phyloP scores from a whole-genome alignment of 225 moss, liverwort and hornwort species.

The Sphagnum tenellum region DNA sequence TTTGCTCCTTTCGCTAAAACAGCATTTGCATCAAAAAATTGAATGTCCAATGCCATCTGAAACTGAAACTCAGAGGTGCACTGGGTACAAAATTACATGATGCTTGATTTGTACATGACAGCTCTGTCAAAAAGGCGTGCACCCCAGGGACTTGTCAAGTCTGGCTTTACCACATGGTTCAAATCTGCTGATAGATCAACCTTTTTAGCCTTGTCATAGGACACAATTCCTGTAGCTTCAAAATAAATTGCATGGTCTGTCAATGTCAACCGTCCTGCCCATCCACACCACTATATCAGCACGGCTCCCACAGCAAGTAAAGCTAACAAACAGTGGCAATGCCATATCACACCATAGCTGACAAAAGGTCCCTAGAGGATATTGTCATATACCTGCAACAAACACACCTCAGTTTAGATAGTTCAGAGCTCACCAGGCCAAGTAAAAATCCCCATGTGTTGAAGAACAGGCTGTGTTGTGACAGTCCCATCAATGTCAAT shows the following conservation, averaged over 20 bases:
- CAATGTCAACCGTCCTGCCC: slow-evolving; percentile 79
- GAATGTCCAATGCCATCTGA: background rate
- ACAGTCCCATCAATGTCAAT: slow-evolving; percentile 94
- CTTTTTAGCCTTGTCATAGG: slow-evolving; percentile 88
- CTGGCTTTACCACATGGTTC: slow-evolving; percentile 84
- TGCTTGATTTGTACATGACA: slow-evolving; percentile 91
- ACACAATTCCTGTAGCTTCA: slow-evolving; percentile 83
- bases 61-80: background rate
- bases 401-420: background rate
- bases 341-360: background rate
- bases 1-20: background rate
- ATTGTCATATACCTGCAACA: background rate
- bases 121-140: slow-evolving; percentile 97
- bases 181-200: slow-evolving; percentile 85
- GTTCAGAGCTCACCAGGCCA: slow-evolving; percentile 66
- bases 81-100: slow-evolving; percentile 47
- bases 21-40: background rate
- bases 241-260: slow-evolving; percentile 89
- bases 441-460: slow-evolving; percentile 85
- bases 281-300: slow-evolving; percentile 1
- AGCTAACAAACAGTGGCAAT: slow-evolving; percentile 1
- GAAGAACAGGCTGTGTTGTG: slow-evolving; percentile 90
- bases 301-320: background rate
- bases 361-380: background rate
- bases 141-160: slow-evolving; percentile 95